Evolutionary conservation across 140 eudicot species (phyloP), one percentile per base, ranked within the genome.

Genomic region (Oenanthe javanica): DNA sequence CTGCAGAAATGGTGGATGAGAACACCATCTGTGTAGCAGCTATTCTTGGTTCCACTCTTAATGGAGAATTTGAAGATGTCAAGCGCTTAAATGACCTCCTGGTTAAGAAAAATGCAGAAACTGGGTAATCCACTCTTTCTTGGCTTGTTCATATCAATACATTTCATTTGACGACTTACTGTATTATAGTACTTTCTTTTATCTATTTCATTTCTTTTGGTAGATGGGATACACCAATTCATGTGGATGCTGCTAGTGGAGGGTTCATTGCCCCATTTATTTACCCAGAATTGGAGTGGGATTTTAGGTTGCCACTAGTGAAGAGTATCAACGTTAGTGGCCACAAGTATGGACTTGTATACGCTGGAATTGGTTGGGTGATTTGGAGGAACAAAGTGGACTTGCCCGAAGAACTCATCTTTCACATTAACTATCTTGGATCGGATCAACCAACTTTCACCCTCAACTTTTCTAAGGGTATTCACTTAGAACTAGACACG

Each of bases 371-470:
- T 42, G 97, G 97, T 12, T 92, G 97, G 97, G 93, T 79, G 80
- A 86, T 92, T 69, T 92, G 97, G 97, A 92, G 97, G 90, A 90
- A 45, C 85, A 89, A 90, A 76, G 93, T 86, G 48, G 97, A 92
- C 83, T 89, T 92, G 83, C 97, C 97, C 50, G 94, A 92, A 0
- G 96, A 92, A 45, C 97, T 92, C 72, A 90, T 92, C 80, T 92
- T 92, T 72, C 97, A 92, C 82, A 92, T 92, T 23, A 92, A 92
- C 87, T 92, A 92, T 84, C 96, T 92, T 77, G 97, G 97, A 50
- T 82, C 97, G 79, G 97, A 92, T 87, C 97, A 92, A 78, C 97
- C 96, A 83, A 92, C 97, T 70, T 92, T 92, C 86, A 92, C 97
- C 66, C 97, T 92, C 83, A 92, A 92, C 84, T 92, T 92, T 84